Evolutionary conservation across 345 rosid species (phyloP), one percentile per base, ranked within the genome.

Genomic region (Linum trigynum): DNA sequence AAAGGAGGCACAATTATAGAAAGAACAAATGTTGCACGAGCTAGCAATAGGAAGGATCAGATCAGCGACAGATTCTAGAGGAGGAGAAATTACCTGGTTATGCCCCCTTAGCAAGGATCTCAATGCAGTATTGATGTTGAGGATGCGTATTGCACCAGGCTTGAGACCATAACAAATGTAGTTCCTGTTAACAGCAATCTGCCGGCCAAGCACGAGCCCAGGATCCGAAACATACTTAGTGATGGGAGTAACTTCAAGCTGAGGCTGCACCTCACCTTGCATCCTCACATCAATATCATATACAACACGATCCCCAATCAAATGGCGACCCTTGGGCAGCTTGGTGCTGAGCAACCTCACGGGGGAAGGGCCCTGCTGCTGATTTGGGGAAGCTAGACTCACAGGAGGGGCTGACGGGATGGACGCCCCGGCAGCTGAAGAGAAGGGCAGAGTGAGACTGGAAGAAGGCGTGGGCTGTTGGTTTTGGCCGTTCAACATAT

Each of bases 161-260:
- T 88, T 92, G 45, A 92, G 72, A 1, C 94, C 98, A 23, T 92
- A 92, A 67, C 97, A 90, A 9, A 92, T 86, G 63, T 92, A 92
- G 10, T 76, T 74, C 76, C 75, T 77, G 62, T 84, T 92, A 37
- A 88, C 96, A 4, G 97, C 96, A 67, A 92, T 88, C 72, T 90
- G 97, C 4, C 92, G 75, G 6, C 99, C 99, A 35, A 92, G 72
- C 0, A 83, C 77, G 10, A 86, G 94, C 73, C 81, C 89, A 48
- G 97, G 96, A 68, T 92, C 97, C 55, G 96, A 90, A 4, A 72
- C 81, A 72, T 92, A 92, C 72, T 85, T 90, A 5, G 99, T 90
- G 64, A 94, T 94, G 39, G 99, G 97, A 65, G 89, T 86, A 55
- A 82, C 95, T 81, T 88, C 99, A 1, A 94, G 95, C 81, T 86